Evolutionary conservation across 345 rosid genomes (phyloP).

Genomic region (Boechera retrofracta): DNA sequence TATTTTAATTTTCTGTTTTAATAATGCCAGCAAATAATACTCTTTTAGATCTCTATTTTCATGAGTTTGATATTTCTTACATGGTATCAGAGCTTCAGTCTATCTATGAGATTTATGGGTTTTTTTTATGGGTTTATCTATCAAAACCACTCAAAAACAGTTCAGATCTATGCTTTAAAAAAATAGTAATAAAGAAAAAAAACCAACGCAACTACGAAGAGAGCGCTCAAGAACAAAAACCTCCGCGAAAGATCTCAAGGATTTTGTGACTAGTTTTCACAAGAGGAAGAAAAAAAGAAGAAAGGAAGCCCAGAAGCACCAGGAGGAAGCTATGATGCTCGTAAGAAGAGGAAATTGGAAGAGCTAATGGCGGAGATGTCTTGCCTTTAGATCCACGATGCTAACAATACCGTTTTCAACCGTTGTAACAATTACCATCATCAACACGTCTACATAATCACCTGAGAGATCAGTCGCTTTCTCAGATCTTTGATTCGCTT

Average conservation of each 20-base stretch:
- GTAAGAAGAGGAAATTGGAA: conserved; percentile 53
- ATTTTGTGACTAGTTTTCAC: conserved; percentile 91
- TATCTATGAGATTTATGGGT: too few species aligned
- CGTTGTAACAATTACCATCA: conserved; percentile 43
- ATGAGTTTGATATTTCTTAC: too few species aligned
- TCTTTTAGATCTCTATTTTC: too few species aligned
- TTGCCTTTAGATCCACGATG: conserved; percentile 50
- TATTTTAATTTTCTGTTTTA: too few species aligned
- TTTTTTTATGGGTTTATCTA: too few species aligned
- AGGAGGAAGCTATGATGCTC: conserved; percentile 66
- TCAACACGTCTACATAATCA: conserved; percentile 33
- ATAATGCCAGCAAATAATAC: too few species aligned
- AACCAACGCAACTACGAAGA: conserved; percentile 37
- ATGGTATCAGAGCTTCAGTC: too few species aligned
- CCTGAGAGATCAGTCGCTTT: conserved; percentile 32
- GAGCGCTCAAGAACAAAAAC: conserved; percentile 82
- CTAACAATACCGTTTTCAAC: conserved; percentile 42
- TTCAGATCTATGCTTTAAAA: too few species aligned
- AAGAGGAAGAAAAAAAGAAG: conserved; percentile 98
- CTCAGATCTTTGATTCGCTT: conserved; percentile 45
- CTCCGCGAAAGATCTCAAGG: conserved; percentile 85
- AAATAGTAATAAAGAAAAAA: too few species aligned
- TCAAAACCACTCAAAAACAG: too few species aligned
- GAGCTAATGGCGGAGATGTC: conserved; percentile 52
- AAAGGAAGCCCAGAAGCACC: conserved; percentile 79